These are phyloP conservation scores for Millerozyma acaciae DNA, from an alignment of 805 yeast species.

Conservation along the genomic window DNA sequence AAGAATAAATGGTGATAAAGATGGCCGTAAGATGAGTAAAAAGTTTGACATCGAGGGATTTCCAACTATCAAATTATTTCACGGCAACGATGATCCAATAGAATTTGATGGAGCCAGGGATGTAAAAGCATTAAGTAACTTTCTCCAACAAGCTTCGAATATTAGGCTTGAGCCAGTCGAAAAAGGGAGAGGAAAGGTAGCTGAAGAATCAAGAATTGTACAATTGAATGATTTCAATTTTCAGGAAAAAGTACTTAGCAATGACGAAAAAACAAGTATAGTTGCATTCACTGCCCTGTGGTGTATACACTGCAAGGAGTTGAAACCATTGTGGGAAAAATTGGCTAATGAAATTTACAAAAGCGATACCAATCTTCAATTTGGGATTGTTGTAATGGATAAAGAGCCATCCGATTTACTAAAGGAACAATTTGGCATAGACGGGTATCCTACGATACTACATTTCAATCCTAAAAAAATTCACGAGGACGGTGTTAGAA, in stretches of 20 bases:
- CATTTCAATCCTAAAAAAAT: conserved; percentile 34
- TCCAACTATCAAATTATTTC: conserved; percentile 62
- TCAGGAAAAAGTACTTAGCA: conserved; percentile 34
- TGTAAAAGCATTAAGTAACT: conserved; percentile 47
- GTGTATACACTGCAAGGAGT: conserved; percentile 55
- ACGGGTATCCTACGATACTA: conserved; percentile 53
- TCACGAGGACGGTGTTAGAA: conserved; percentile 19
- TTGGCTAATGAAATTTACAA: conserved; percentile 46
- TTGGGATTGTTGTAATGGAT: conserved; percentile 43
- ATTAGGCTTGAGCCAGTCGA: conserved; percentile 12
- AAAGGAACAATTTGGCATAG: conserved; percentile 37
- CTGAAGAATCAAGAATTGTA: conserved; percentile 14
- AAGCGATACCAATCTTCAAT: conserved; percentile 38
- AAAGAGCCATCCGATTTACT: conserved; percentile 42
- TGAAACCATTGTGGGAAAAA: conserved; percentile 48
- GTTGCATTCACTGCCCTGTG: conserved; percentile 58
- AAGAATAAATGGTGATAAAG: conserved; percentile 57
- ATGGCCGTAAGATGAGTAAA: conserved; percentile 46
- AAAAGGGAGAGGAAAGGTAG: conserved; percentile 11
- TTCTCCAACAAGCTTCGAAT: conserved; percentile 40
- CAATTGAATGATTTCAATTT: conserved; percentile 40
- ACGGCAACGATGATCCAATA: conserved; percentile 47
- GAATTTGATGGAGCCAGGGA: conserved; percentile 56
- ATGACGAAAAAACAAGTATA: conserved; percentile 30
- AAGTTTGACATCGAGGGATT: conserved; percentile 55